Evolutionary conservation across 1,284 basidiomycete species (phyloP).

Genomic region (Sporisorium sorghi): DNA sequence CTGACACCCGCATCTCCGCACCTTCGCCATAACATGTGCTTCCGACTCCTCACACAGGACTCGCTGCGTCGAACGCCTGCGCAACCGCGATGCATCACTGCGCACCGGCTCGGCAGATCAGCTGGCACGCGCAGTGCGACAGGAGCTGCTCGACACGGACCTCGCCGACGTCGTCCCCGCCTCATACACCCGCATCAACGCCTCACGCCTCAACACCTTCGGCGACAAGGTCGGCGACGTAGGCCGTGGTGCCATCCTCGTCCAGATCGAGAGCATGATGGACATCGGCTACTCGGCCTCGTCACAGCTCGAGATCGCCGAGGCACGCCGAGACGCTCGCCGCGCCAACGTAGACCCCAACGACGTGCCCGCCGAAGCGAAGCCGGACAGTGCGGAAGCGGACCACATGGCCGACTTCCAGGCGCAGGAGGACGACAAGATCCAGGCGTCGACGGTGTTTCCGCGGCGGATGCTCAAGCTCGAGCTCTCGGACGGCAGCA

Average conservation of each 20-base stretch:
- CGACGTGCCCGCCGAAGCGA: slow-evolving; percentile 15
- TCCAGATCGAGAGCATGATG: slow-evolving; percentile 46
- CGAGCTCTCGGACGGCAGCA: slow-evolving; percentile 88
- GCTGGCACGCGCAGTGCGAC: slow-evolving; percentile 38
- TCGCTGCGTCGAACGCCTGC: slow-evolving; percentile 13
- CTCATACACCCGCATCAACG: slow-evolving; percentile 13
- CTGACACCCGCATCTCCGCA: background rate
- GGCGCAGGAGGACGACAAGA: slow-evolving; percentile 46
- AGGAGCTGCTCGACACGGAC: slow-evolving; percentile 37
- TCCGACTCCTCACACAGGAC: background rate
- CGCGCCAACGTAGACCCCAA: slow-evolving; percentile 40
- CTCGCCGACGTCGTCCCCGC: slow-evolving; percentile 16
- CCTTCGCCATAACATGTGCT: background rate
- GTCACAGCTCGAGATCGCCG: slow-evolving; percentile 45
- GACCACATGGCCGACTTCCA: slow-evolving; percentile 53
- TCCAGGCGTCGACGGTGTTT: slow-evolving; percentile 81
- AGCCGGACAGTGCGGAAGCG: slow-evolving; percentile 72
- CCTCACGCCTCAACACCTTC: background rate
- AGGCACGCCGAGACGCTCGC: slow-evolving; percentile 37
- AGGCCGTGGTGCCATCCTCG: slow-evolving; percentile 19
- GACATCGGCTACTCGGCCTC: slow-evolving; percentile 45
- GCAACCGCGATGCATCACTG: slow-evolving; percentile 2
- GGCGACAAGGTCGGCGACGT: slow-evolving; percentile 23
- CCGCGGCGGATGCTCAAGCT: slow-evolving; percentile 93
- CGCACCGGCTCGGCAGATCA: slow-evolving; percentile 19